Evolutionary conservation across 1,139 yeast genomes (phyloP).

Genomic region (Debaryomyces psychrophilus): DNA sequence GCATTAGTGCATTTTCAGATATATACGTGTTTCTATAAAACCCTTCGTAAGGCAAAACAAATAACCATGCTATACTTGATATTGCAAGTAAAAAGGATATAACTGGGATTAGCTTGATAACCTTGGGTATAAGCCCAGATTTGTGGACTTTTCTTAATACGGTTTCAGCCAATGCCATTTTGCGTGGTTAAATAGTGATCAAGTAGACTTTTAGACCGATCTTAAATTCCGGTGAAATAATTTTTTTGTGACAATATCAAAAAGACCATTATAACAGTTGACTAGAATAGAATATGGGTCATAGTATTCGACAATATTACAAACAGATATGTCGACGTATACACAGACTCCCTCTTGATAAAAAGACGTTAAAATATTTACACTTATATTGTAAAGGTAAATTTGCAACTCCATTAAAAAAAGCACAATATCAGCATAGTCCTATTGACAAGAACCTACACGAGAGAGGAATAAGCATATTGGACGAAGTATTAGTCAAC

Average conservation of each 20-base stretch:
- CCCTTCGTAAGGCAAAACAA: slow-evolving; percentile 77
- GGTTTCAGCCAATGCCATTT: slow-evolving; percentile 64
- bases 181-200: not conserved
- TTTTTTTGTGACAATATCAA: slow-evolving; percentile 6
- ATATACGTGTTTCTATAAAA: slow-evolving; percentile 82
- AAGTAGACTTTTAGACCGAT: not conserved
- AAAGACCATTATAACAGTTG: not conserved
- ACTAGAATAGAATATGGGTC: slow-evolving; percentile 2
- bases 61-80: slow-evolving; percentile 67
- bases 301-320: slow-evolving; percentile 13
- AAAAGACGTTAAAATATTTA: slow-evolving; percentile 1
- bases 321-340: slow-evolving; percentile 24
- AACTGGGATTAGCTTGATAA: slow-evolving; percentile 59
- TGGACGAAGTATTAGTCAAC: slow-evolving; percentile 32
- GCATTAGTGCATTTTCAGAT: slow-evolving; percentile 95
- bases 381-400: slow-evolving; percentile 9
- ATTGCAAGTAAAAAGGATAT: slow-evolving; percentile 64
- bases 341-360: slow-evolving; percentile 21
- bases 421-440: slow-evolving; percentile 6
- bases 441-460: slow-evolving; percentile 18
- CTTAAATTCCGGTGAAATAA: not conserved
- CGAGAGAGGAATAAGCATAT: slow-evolving; percentile 14
- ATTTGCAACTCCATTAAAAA: slow-evolving; percentile 14
- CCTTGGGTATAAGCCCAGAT: slow-evolving; percentile 60
- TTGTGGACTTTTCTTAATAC: slow-evolving; percentile 56